These are phyloP conservation scores for Eucalyptus sideroxylon DNA, from an alignment of 345 rosid genomes.

Conservation along the genomic window DNA sequence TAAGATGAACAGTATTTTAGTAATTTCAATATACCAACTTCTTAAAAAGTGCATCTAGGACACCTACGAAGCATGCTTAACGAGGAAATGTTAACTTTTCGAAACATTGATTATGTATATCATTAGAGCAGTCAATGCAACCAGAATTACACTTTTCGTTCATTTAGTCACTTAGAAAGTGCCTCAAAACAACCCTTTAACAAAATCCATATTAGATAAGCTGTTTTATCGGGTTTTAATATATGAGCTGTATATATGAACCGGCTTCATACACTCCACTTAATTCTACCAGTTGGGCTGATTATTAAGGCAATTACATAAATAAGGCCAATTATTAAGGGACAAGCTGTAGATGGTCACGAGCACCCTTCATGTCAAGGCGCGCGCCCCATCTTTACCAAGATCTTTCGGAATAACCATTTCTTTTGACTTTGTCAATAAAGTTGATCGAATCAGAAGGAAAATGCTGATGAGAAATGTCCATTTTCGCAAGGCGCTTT, in stretches of 20 bases:
- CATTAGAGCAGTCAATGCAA: not conserved
- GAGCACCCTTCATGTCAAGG: not conserved
- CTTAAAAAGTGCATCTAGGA: not conserved
- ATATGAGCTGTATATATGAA: not conserved
- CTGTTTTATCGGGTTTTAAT: not conserved
- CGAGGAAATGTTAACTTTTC: not conserved
- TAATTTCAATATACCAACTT: not conserved
- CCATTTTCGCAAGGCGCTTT: constrained; percentile 1
- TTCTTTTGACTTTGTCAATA: not conserved
- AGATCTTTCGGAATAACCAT: not conserved
- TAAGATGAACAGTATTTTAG: not conserved
- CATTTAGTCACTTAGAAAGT: not conserved
- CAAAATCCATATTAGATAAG: not conserved
- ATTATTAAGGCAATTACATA: not conserved
- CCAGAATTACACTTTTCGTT: not conserved
- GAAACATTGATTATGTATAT: not conserved
- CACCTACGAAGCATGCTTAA: not conserved
- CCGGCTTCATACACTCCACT: not conserved
- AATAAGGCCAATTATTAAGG: not conserved
- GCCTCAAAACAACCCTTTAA: not conserved
- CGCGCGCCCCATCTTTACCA: not conserved
- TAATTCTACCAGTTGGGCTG: not conserved
- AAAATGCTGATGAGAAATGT: not conserved
- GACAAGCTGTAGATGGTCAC: not conserved
- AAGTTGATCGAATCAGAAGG: not conserved